Evolutionary conservation across 768 basidiomycete genomes (phyloP), one percentile per base, ranked within the genome.

Genomic region (Lactarius deliciosus): DNA sequence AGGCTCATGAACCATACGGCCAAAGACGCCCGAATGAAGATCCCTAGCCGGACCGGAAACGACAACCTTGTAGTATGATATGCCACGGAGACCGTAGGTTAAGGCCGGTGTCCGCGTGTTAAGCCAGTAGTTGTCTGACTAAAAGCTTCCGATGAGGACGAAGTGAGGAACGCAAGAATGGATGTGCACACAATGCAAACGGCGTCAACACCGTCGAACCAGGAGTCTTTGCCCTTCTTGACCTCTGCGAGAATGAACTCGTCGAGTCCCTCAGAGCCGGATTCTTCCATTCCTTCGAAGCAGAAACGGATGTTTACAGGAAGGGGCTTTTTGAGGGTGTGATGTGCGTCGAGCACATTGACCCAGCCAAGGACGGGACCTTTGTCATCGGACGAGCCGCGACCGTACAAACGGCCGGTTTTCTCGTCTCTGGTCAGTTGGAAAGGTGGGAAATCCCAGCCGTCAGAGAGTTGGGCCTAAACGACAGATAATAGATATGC

Each of bases 241-340:
- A 86, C 85, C 80, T 97, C 95, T 57, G 81, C 80, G 66, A 81
- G 77, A 68, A 98, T 92, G 54, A 96, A 85, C 40, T 92, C 91
- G 72, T 97, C 95, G 15, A 98, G 82, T 1, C 95, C 94, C 71
- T 92, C 91, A 50, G 90, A 92, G 6, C 95, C 96, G 68, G 84
- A 89, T 80, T 98, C 96, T 76, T 98, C 96, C 96, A 97, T 98
- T 5, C 92, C 96, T 76, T 98, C 96, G 72, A 98, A 95, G 81
- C 91, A 93, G 80, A 92, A 88, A 69, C 86, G 85, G 63, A 98
- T 77, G 75, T 98, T 97, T 32, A 98, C 92, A 1, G 96, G 96
- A 22, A 97, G 83, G 41, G 86, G 83, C 54, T 86, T 79, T 28
- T 84, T 80, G 41, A 84, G 83, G 64, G 86, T 79, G 58, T 83